These are phyloP conservation scores for Vitis riparia DNA, from an alignment of 164 flowering plant genomes.

Conservation along the genomic window DNA sequence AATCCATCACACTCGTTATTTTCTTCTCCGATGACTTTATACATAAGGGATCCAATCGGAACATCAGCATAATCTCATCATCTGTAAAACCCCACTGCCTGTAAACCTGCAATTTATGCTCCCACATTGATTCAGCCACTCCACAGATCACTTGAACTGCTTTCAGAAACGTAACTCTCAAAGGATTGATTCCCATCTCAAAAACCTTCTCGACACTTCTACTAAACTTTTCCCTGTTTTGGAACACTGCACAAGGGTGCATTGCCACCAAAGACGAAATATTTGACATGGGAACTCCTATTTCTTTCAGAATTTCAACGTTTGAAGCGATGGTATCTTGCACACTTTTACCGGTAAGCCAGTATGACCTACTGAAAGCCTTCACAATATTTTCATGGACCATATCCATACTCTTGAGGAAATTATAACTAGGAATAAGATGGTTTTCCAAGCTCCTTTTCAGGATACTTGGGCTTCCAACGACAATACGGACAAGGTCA, in stretches of 20 bases:
- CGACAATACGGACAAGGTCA: conserved; percentile 12
- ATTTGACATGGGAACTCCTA: too few relatives aligned
- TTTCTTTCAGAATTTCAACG: too few relatives aligned
- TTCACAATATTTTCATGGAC: conserved; percentile 14
- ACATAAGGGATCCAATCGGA: neutral
- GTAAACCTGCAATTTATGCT: conserved; percentile 4
- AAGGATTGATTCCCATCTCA: too few relatives aligned
- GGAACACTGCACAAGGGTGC: too few relatives aligned
- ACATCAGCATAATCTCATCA: neutral
- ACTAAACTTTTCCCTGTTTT: neutral
- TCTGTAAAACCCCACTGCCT: conserved; percentile 3
- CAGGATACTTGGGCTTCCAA: conserved; percentile 11
- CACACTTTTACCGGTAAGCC: neutral
- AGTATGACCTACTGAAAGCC: neutral
- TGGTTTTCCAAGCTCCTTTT: conserved; percentile 19
- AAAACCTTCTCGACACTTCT: too few relatives aligned
- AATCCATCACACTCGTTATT: neutral
- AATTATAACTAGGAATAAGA: conserved; percentile 23
- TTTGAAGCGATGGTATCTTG: neutral
- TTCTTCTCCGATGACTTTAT: neutral
- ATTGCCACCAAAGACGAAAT: neutral
- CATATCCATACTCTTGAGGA: conserved; percentile 14
- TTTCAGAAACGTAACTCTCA: neutral
- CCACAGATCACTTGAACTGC: neutral
- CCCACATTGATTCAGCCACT: neutral